Conservation (phyloP, 1,284 basidiomycete species). For the Cryptococcus sp. region DNA sequence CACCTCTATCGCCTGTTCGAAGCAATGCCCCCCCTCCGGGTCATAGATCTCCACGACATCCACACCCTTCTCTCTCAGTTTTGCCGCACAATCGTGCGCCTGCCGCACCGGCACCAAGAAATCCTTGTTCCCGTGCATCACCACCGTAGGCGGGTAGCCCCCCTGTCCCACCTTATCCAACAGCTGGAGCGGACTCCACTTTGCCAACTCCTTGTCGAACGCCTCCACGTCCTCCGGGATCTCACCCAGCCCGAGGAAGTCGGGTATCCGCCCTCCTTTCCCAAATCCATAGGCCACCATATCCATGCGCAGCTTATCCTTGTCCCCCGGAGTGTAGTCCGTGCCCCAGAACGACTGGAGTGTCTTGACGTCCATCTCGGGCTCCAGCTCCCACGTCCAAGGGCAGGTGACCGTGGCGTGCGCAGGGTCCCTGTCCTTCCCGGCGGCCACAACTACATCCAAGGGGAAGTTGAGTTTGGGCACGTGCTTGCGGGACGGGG, state of each 20-base stretch:
- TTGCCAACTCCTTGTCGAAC: conserved; percentile 9
- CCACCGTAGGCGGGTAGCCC: conserved; percentile 27
- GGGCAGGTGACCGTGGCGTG: conserved; percentile 12
- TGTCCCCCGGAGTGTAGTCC: conserved; percentile 9
- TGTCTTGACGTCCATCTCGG: conserved; percentile 11
- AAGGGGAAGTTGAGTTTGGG: neutral
- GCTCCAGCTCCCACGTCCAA: conserved; percentile 18
- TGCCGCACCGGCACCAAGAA: conserved; percentile 21
- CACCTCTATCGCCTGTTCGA: conserved; percentile 28
- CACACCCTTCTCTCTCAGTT: conserved; percentile 15
- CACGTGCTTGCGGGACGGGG: neutral
- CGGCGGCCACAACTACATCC: conserved; percentile 1
- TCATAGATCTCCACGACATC: conserved; percentile 14
- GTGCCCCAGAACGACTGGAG: conserved; percentile 16
- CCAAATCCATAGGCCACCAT: conserved; percentile 11
- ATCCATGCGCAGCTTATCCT: conserved; percentile 19
- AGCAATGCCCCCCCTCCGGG: conserved; percentile 21
- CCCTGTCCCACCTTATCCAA: neutral
- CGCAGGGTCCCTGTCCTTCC: conserved; percentile 10
- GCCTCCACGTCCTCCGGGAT: neutral
- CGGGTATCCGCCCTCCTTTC: conserved; percentile 3
- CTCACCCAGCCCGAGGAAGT: conserved; percentile 19
- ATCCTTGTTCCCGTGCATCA: conserved; percentile 29
- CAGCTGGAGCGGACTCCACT: conserved; percentile 12
- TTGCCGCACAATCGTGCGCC: conserved; percentile 16